Percentiles rank a stretch among this genome's conserved stretches.
Evolutionary conservation across 495 filamentous ascomycete genomes (phyloP).

Genomic region (Penicillium parvum): DNA sequence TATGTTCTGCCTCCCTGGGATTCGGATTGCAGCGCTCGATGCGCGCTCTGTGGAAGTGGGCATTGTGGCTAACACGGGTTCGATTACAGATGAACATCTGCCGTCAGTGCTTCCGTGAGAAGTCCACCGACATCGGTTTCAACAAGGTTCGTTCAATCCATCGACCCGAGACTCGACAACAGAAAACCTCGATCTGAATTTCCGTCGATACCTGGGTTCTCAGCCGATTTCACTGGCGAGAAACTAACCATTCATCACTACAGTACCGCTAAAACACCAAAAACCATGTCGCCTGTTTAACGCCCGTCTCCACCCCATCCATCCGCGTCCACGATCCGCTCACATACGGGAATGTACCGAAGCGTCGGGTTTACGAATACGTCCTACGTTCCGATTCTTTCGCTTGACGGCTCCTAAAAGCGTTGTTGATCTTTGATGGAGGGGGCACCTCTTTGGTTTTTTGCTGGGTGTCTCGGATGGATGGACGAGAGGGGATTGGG

Average conservation of each 20-base stretch:
- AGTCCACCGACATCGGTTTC: slow-evolving; percentile 93
- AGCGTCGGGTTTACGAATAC: slow-evolving; percentile 14
- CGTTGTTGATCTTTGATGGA: slow-evolving; percentile 17
- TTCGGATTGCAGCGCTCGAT: not conserved
- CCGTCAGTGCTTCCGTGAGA: slow-evolving; percentile 99
- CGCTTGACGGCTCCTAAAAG: slow-evolving; percentile 22
- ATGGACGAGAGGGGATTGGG: slow-evolving; percentile 22
- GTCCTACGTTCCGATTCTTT: slow-evolving; percentile 16
- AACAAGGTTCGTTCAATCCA: slow-evolving; percentile 63
- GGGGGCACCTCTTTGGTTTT: slow-evolving; percentile 9
- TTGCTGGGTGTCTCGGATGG: slow-evolving; percentile 19
- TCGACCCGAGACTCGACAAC: slow-evolving; percentile 1
- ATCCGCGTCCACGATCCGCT: slow-evolving; percentile 36
- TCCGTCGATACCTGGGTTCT: not conserved
- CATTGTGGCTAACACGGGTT: slow-evolving; percentile 19
- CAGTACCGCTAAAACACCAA: slow-evolving; percentile 52
- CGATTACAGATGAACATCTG: slow-evolving; percentile 76
- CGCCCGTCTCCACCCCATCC: slow-evolving; percentile 32
- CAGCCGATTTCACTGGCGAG: not conserved
- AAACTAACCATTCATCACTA: slow-evolving; percentile 4
- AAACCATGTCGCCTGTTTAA: slow-evolving; percentile 29
- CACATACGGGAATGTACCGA: slow-evolving; percentile 22
- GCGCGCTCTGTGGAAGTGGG: not conserved
- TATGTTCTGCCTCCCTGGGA: slow-evolving; percentile 47
- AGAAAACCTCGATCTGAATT: not conserved